Evolutionary conservation across 257 asterid species (phyloP), one percentile per base, ranked within the genome.

Genomic region (Eustoma russellianum): DNA sequence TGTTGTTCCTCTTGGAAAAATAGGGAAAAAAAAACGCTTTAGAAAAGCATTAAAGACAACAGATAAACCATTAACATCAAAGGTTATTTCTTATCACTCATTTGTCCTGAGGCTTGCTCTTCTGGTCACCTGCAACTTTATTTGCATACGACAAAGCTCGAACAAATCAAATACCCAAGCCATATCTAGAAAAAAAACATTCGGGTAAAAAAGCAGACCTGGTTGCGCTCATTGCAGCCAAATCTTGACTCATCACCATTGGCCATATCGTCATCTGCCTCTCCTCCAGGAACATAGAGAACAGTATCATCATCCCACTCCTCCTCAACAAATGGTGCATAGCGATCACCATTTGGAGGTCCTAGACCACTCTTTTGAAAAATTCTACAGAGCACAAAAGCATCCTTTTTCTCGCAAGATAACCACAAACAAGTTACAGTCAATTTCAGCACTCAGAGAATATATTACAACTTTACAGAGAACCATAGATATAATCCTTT

Each of bases 291-390:
- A 57, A 87, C 66, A 59, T 84, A 34, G 18, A 80, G 72, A 2
- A 70, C 44, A 9, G 79, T 64, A 55, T 76, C 86, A 46, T 90
- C 88, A 55, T 82, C 86, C 97, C 97, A 88, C 66, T 88, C 97
- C 73, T 88, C 97, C 60, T 88, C 97, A 17, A 88, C 68, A 72
- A 88, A 88, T 53, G 97, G 97, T 28, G 97, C 97, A 49, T 88
- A 88, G 15, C 95, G 82, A 60, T 85, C 88, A 40, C 95, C 95
- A 51, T 82, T 88, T 6, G 95, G 95, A 19, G 95, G 95, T 14
- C 97, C 97, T n/a, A 88, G 50, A 30, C 97, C 97, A 70, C 97
- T 85, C 72, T 88, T 88, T 55, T 83, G 95, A 61, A 88, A 88
- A 60, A 88, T 83, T 75, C 97, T 72, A 77, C 97, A 88, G 5